Conservation (phyloP, 2,329 filamentous ascomycete genomes). For the Aureobasidium sp. region DNA sequence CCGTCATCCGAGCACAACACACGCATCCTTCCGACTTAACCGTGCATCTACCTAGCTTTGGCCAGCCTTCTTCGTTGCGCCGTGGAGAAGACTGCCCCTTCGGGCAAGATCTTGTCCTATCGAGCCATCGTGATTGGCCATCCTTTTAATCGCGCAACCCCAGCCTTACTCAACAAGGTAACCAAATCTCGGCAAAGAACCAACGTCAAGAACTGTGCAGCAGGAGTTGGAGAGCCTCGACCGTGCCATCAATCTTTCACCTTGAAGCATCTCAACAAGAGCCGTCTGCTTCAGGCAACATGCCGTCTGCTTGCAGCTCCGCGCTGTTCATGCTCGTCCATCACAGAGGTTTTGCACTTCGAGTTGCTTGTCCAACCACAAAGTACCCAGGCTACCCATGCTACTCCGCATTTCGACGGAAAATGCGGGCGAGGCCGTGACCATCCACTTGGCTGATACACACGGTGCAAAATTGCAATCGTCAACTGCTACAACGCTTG, state of each 20-base stretch:
- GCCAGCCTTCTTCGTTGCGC: not conserved
- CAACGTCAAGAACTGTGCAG: constrained; percentile 4
- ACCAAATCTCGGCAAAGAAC: constrained; percentile 9
- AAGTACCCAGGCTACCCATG: not conserved
- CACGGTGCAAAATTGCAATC: constrained; percentile 10
- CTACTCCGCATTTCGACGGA: constrained; percentile 8
- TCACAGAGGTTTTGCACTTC: constrained; percentile 6
- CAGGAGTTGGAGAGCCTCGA: not conserved
- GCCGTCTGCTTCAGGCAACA: constrained; percentile 6
- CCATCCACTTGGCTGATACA: constrained; percentile 13
- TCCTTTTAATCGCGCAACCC: constrained; percentile 11
- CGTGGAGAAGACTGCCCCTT: constrained; percentile 4
- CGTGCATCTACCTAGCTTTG: constrained; percentile 2
- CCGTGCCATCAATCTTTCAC: not conserved
- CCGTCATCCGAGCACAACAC: constrained; percentile 6
- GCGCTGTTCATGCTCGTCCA: not conserved
- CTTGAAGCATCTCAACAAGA: not conserved
- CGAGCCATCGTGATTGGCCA: not conserved
- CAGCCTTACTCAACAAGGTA: constrained; percentile 2
- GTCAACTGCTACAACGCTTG: constrained; percentile 11
- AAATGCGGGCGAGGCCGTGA: constrained; percentile 6
- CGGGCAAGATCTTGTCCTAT: not conserved
- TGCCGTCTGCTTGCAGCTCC: constrained; percentile 8
- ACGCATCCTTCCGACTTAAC: constrained; percentile 4
- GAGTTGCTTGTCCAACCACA: constrained; percentile 6